phyloP scores from a whole-genome alignment of 139 green algal species.

The Chlamydomonas sp. region DNA sequence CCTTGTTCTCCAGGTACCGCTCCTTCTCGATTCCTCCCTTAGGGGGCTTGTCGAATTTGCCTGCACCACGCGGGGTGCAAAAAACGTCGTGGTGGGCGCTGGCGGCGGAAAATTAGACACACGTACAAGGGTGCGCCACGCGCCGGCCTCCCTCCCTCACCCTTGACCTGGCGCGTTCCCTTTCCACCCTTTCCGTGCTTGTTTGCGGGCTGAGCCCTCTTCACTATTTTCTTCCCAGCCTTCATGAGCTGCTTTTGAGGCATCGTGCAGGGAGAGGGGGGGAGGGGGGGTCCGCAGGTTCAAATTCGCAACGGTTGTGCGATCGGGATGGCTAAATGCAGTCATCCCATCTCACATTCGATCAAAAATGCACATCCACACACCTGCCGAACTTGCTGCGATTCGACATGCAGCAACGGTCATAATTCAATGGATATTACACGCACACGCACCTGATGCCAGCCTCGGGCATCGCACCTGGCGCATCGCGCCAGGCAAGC shows the following conservation, averaged over 20 bases:
- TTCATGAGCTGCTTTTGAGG: conserved; percentile 2
- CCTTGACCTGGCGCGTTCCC: background rate
- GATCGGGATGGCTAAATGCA: too few species aligned
- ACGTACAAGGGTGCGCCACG: background rate
- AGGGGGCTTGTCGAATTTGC: conserved; percentile 11
- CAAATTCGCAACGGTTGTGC: too few species aligned
- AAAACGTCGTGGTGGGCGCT: background rate
- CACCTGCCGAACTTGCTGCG: too few species aligned
- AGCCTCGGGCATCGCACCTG: too few species aligned
- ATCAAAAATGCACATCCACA: too few species aligned
- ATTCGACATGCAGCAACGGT: too few species aligned
- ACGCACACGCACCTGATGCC: too few species aligned
- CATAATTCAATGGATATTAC: too few species aligned
- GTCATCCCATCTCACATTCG: too few species aligned
- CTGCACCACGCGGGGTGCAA: background rate
- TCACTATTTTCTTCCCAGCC: background rate
- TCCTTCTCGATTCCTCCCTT: conserved; percentile 3
- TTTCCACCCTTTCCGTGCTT: conserved; percentile 1
- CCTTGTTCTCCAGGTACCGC: conserved; percentile 1
- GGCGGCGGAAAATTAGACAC: background rate
- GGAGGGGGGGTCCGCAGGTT: too few species aligned
- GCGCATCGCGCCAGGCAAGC: too few species aligned
- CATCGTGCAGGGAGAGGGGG: too few species aligned
- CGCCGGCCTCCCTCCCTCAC: background rate
- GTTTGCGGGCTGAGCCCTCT: background rate